Base-by-base conservation (phyloP, 345 rosid genomes). In the Euphorbia tirucalli region DNA sequence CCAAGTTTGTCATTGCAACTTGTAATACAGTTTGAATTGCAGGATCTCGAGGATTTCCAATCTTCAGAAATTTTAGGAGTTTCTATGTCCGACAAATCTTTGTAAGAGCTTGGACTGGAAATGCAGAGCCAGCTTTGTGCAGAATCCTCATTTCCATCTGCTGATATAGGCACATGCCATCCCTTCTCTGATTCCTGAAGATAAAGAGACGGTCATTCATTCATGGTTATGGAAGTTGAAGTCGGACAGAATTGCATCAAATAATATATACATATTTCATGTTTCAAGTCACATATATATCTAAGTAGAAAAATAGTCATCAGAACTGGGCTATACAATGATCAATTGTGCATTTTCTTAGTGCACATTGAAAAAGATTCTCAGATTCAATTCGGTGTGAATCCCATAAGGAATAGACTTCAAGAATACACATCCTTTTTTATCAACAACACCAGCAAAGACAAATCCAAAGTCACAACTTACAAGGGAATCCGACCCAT, bases 111-210 rank as follows among this genome's bases (percentile, higher is more conserved):
- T 31, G 75, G 59, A 71, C 88, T 64, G 46, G 86, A 78, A 66
- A 90, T 82, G 81, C 98, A 88, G 11, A 93, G 83, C 97, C 94
- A 90, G 37, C 64, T 79, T 80, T 70, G 81, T 10, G 46, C 77
- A 56, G 83, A 66, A 59, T 81, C 86, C 18, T 78, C 80, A 19
- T 58, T 71, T 65, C 69, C 70, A 46, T 74, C 68, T 44, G 71
- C 72, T 4, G 69, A 52, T 16, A 89, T 74, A 5, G 97, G 98
- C 11, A 88, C 85, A 78, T 93, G 96, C 98, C 98, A 93, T 65
- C 98, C 93, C 63, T 86, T 91, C 67, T 80, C 96, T 18, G 94
- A 91, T 83, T 93, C 97, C 97, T 93, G 84, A 73, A 79, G 28
- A 70, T 52, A 9, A 4, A 39, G 59, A 54, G 1, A 54, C 7